phyloP scores from a whole-genome alignment of 345 rosid genomes.

The Litchi chinensis region DNA sequence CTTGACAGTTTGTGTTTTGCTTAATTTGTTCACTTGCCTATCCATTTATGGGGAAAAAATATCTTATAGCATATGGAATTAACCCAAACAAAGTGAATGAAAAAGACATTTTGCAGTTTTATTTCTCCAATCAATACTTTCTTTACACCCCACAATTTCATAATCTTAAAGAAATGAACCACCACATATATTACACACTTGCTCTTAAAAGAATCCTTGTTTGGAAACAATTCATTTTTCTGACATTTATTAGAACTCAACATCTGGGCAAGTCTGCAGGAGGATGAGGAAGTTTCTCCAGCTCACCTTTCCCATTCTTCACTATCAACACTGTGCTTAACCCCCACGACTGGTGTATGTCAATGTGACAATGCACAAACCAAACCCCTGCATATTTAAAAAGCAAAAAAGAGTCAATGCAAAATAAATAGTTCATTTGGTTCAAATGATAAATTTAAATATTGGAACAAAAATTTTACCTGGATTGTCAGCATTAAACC shows the following conservation, averaged over 20 bases:
- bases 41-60: not conserved
- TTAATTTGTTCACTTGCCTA: not conserved
- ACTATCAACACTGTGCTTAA: slow-evolving; percentile 72
- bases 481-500: slow-evolving; percentile 80
- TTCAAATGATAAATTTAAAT: not conserved
- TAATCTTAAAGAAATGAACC: slow-evolving; percentile 19
- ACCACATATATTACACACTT: slow-evolving; percentile 27
- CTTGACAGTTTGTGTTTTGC: not conserved
- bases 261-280: slow-evolving; percentile 78
- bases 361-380: slow-evolving; percentile 89
- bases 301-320: slow-evolving; percentile 58
- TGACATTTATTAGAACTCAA: slow-evolving; percentile 30
- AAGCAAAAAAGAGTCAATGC: not conserved
- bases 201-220: slow-evolving; percentile 35
- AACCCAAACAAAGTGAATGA: not conserved
- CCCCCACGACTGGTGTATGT: slow-evolving; percentile 84
- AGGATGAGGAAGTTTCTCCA: slow-evolving; percentile 72
- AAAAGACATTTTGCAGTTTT: slow-evolving; percentile 25
- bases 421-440: not conserved
- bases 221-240: not conserved
- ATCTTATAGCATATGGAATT: not conserved
- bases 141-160: slow-evolving; percentile 32
- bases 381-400: slow-evolving; percentile 57
- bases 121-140: slow-evolving; percentile 20
- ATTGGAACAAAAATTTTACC: slow-evolving; percentile 34